These are phyloP conservation scores for Cucurbita maxima DNA, from an alignment of 306 rosid genomes.

Conservation along the genomic window DNA sequence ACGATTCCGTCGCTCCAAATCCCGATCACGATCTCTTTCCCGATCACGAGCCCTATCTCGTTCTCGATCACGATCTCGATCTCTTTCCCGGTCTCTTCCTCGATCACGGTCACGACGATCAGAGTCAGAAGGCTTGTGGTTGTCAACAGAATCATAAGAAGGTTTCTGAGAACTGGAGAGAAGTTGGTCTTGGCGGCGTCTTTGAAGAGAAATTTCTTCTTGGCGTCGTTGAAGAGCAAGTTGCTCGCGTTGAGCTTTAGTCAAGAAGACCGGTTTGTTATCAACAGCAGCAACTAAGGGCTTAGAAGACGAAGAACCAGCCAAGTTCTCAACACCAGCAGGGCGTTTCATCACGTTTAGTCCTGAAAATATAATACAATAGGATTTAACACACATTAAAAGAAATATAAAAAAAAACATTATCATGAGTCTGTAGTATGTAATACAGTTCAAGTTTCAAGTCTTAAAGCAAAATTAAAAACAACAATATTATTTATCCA, in stretches of 20 bases:
- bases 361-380: not conserved
- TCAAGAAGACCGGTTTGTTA: constrained; percentile 48
- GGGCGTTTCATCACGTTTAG: not conserved
- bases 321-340: not conserved
- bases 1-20: constrained; percentile 37
- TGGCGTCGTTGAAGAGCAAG: constrained; percentile 70
- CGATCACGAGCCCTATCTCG: constrained; percentile 23
- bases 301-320: constrained; percentile 2
- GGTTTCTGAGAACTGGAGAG: constrained; percentile 20
- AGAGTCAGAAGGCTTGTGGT: constrained; percentile 29
- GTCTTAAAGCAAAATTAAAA: not conserved
- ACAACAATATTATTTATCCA: not conserved
- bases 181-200: constrained; percentile 32
- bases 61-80: constrained; percentile 26
- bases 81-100: constrained; percentile 16
- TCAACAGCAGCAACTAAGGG: not conserved
- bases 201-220: constrained; percentile 34
- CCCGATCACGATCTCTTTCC: constrained; percentile 32
- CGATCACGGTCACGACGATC: constrained; percentile 52
- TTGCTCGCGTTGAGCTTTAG: constrained; percentile 67
- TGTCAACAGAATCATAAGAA: constrained; percentile 12
- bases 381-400: not conserved
- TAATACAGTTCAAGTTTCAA: not conserved
- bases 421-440: not conserved
- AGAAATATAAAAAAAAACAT: not conserved